A percentile compares a stretch with the other conserved stretches of the same genome.
phyloP scores from a whole-genome alignment of 2,329 filamentous ascomycete genomes.

The Talaromyces rugulosus region DNA sequence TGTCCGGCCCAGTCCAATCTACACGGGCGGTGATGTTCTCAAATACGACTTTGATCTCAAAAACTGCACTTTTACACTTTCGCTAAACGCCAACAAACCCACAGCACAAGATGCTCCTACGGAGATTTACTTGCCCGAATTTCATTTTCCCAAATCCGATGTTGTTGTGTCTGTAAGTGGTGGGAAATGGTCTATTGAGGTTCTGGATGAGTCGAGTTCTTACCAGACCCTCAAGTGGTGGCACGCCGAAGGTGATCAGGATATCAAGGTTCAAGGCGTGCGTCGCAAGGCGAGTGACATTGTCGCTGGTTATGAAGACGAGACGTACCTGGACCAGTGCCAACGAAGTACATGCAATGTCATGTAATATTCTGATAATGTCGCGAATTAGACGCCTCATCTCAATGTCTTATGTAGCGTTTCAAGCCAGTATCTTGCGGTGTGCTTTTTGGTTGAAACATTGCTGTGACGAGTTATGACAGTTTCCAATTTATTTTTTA shows the following conservation, averaged over 20 bases:
- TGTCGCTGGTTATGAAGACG: conserved; percentile 57
- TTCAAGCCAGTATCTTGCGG: not conserved
- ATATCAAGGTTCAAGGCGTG: conserved; percentile 69
- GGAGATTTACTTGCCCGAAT: conserved; percentile 80
- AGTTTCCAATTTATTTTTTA: not conserved
- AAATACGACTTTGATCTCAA: conserved; percentile 78
- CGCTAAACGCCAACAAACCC: conserved; percentile 58
- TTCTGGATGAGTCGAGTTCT: conserved; percentile 63
- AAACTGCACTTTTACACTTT: conserved; percentile 71
- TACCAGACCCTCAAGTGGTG: conserved; percentile 85
- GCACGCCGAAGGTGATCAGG: conserved; percentile 83
- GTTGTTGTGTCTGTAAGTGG: conserved; percentile 71
- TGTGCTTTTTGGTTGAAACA: not conserved
- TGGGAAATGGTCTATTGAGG: conserved; percentile 84
- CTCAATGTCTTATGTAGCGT: not conserved
- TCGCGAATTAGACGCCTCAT: not conserved
- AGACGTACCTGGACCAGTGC: conserved; percentile 69
- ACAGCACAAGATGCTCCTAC: conserved; percentile 67
- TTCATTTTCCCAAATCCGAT: conserved; percentile 77
- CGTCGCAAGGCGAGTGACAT: conserved; percentile 52
- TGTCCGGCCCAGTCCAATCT: conserved; percentile 76
- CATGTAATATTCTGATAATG: conserved; percentile 38
- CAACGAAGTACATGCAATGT: conserved; percentile 46
- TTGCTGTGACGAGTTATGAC: not conserved
- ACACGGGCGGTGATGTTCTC: conserved; percentile 66